Conservation (phyloP, 257 asterid species). For the Jaltomata sinuosa region DNA sequence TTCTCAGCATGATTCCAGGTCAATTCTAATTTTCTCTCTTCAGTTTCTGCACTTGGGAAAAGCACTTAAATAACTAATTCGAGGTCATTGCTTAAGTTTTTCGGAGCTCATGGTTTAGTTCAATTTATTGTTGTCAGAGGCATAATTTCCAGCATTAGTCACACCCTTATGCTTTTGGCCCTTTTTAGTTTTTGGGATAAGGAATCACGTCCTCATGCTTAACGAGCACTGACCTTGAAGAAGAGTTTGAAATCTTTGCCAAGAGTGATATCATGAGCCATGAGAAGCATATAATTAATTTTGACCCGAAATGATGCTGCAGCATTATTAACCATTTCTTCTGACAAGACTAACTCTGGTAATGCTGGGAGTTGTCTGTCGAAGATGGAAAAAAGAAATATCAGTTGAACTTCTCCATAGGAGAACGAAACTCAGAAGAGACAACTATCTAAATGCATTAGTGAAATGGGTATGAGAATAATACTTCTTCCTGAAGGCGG, state of each 20-base stretch:
- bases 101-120: not conserved
- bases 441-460: not conserved
- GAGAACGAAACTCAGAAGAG: not conserved
- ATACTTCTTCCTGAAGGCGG: constrained; percentile 56
- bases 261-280: constrained; percentile 96
- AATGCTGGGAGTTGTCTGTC: constrained; percentile 57
- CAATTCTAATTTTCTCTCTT: not conserved
- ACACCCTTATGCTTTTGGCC: not conserved
- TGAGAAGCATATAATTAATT: constrained; percentile 77
- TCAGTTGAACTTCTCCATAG: constrained; percentile 8
- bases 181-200: not conserved
- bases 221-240: constrained; percentile 55
- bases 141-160: not conserved
- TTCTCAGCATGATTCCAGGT: not conserved
- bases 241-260: constrained; percentile 93
- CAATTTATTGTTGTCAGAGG: not conserved
- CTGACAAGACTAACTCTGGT: constrained; percentile 85
- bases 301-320: constrained; percentile 92
- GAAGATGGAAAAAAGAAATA: constrained; percentile 14
- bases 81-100: not conserved
- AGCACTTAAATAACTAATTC: not conserved
- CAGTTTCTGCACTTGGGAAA: not conserved
- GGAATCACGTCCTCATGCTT: not conserved
- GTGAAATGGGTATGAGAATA: not conserved
- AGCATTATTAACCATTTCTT: constrained; percentile 90